phyloP scores from a whole-genome alignment of 352 stramenopile species.

The Peronospora belbahrii region DNA sequence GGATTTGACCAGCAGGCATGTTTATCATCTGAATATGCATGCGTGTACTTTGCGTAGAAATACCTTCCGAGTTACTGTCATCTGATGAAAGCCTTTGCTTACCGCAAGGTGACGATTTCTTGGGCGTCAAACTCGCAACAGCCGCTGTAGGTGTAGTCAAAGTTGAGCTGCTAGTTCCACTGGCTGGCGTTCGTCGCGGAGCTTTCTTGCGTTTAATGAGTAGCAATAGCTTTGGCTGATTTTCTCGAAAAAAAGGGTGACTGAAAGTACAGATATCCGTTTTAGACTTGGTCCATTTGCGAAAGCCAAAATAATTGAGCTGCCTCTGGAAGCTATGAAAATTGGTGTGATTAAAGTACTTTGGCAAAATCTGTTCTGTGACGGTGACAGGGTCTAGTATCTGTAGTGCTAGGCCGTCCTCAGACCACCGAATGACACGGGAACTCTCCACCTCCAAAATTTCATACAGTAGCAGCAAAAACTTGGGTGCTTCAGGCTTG shows the following conservation, averaged over 20 bases:
- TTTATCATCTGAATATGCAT: constrained; percentile 33
- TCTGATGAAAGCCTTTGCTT: constrained; percentile 36
- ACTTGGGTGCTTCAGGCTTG: constrained; percentile 69
- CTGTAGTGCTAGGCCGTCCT: constrained; percentile 65
- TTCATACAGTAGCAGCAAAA: constrained; percentile 70
- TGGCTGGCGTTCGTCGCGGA: constrained; percentile 31
- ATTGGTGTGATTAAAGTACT: constrained; percentile 91
- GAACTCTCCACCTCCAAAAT: constrained; percentile 74
- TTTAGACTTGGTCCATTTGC: constrained; percentile 81
- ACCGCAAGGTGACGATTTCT: constrained; percentile 35
- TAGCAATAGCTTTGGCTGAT: constrained; percentile 65
- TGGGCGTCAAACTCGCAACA: constrained; percentile 12
- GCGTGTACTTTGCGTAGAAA: constrained; percentile 10
- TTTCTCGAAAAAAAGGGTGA: constrained; percentile 66
- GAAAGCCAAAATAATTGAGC: constrained; percentile 91
- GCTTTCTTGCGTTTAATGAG: constrained; percentile 81
- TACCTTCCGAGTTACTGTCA: constrained; percentile 14
- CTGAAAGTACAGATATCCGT: constrained; percentile 84
- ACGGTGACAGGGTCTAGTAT: constrained; percentile 63
- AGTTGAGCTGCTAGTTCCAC: constrained; percentile 3
- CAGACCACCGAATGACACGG: constrained; percentile 64
- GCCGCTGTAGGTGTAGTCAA: constrained; percentile 1
- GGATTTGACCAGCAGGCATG: constrained; percentile 19
- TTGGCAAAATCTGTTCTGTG: constrained; percentile 75
- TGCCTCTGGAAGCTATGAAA: constrained; percentile 90